phyloP scores from a whole-genome alignment of 345 rosid species.

The Citrus sp. region DNA sequence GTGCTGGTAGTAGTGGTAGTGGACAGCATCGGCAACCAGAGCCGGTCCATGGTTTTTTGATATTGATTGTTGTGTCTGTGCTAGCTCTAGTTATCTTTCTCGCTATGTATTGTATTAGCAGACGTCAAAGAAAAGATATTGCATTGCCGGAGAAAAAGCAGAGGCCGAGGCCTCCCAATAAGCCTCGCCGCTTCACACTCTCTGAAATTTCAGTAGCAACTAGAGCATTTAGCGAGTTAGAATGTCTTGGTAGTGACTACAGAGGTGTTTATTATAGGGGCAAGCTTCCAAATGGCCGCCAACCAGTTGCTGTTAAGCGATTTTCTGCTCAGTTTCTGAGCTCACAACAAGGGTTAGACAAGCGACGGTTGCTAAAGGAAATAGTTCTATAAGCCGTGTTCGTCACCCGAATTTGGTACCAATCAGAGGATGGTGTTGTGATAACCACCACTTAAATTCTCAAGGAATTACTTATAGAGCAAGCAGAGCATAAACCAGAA shows the following conservation, averaged over 20 bases:
- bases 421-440: conserved; percentile 48
- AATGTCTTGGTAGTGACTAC: conserved; percentile 36
- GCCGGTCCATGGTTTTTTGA: conserved; percentile 32
- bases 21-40: conserved; percentile 4
- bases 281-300: conserved; percentile 38
- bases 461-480: too few relatives aligned
- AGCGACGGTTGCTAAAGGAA: conserved; percentile 34
- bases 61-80: conserved; percentile 32
- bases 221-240: conserved; percentile 34
- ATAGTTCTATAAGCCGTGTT: conserved; percentile 31
- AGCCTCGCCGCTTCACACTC: conserved; percentile 37
- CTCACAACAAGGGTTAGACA: conserved; percentile 32
- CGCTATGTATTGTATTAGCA: conserved; percentile 29
- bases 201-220: conserved; percentile 43
- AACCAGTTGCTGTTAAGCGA: conserved; percentile 38
- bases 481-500: too few relatives aligned
- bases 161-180: conserved; percentile 48
- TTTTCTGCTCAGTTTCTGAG: conserved; percentile 32
- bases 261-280: conserved; percentile 42
- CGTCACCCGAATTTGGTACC: conserved; percentile 50
- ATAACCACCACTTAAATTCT: conserved; percentile 3
- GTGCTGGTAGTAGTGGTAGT: too few relatives aligned
- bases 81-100: conserved; percentile 26
- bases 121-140: conserved; percentile 12
- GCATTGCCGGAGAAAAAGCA: conserved; percentile 21